phyloP scores from a whole-genome alignment of 1,139 yeast genomes.

The Zygotorulaspora mrakii region DNA sequence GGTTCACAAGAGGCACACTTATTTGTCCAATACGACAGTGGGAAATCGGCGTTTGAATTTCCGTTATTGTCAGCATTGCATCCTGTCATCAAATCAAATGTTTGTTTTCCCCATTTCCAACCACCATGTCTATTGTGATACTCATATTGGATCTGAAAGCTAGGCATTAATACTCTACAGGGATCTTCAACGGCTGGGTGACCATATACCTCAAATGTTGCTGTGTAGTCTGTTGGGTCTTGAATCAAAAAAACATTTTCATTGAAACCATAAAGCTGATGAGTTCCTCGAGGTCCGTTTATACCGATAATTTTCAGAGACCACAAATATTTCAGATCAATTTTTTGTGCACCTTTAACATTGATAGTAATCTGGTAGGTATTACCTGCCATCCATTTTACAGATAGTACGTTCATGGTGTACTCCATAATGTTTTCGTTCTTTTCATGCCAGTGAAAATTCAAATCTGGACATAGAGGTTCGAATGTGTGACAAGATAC shows the following conservation, averaged over 20 bases:
- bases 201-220: conserved; percentile 29
- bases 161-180: conserved; percentile 24
- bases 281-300: conserved; percentile 26
- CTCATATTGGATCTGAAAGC: conserved; percentile 36
- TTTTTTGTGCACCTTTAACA: conserved; percentile 25
- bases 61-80: conserved; percentile 32
- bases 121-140: too few species aligned
- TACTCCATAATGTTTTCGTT: conserved; percentile 27
- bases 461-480: conserved; percentile 23
- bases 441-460: conserved; percentile 23
- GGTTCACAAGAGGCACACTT: conserved; percentile 7
- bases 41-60: conserved; percentile 30
- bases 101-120: conserved; percentile 25
- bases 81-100: conserved; percentile 33
- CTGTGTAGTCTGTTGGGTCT: conserved; percentile 32
- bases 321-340: conserved; percentile 24
- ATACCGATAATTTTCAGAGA: conserved; percentile 35
- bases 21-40: conserved; percentile 32
- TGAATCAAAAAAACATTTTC: conserved; percentile 20
- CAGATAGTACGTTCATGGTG: conserved; percentile 23
- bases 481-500: neutral
- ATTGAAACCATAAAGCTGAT: conserved; percentile 31
- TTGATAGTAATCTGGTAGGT: conserved; percentile 30
- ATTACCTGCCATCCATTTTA: conserved; percentile 21
- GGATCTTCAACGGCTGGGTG: conserved; percentile 11